These are phyloP conservation scores for Pyricularia pennisetigena DNA, from an alignment of 2,329 filamentous ascomycete genomes.

Conservation along the genomic window DNA sequence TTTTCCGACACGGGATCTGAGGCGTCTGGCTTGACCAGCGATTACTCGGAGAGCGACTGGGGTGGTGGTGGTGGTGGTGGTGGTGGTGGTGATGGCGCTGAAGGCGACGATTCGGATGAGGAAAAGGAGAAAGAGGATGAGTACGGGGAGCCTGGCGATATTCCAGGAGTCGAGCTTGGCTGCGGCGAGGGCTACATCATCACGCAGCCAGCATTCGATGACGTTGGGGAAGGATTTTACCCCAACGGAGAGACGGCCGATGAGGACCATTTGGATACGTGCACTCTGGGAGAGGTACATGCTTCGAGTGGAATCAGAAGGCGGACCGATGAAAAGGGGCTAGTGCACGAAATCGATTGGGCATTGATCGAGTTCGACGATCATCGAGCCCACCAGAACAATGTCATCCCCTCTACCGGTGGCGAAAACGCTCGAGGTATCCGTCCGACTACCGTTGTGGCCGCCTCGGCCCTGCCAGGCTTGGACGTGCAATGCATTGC, in stretches of 20 bases:
- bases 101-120: slow-evolving; percentile 22
- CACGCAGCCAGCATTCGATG: slow-evolving; percentile 86
- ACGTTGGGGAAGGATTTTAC: slow-evolving; percentile 76
- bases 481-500: slow-evolving; percentile 80
- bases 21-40: slow-evolving; percentile 39
- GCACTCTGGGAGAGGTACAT: slow-evolving; percentile 72
- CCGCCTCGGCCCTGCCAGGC: slow-evolving; percentile 55
- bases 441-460: slow-evolving; percentile 48
- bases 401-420: slow-evolving; percentile 47
- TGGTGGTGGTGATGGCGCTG: neutral
- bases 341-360: slow-evolving; percentile 93
- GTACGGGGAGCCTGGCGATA: slow-evolving; percentile 60
- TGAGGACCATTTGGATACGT: slow-evolving; percentile 75
- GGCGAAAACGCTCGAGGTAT: slow-evolving; percentile 20
- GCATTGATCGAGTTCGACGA: slow-evolving; percentile 74
- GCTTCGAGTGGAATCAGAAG: slow-evolving; percentile 85
- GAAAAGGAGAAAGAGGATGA: slow-evolving; percentile 45
- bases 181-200: slow-evolving; percentile 71
- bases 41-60: slow-evolving; percentile 31
- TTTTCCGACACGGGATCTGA: slow-evolving; percentile 55
- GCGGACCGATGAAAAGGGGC: slow-evolving; percentile 54
- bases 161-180: slow-evolving; percentile 64
- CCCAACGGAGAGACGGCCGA: slow-evolving; percentile 61
- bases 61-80: neutral
- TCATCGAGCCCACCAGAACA: slow-evolving; percentile 31